Conservation (phyloP, 148 eudicot species). For the Euryodendron excelsum region DNA sequence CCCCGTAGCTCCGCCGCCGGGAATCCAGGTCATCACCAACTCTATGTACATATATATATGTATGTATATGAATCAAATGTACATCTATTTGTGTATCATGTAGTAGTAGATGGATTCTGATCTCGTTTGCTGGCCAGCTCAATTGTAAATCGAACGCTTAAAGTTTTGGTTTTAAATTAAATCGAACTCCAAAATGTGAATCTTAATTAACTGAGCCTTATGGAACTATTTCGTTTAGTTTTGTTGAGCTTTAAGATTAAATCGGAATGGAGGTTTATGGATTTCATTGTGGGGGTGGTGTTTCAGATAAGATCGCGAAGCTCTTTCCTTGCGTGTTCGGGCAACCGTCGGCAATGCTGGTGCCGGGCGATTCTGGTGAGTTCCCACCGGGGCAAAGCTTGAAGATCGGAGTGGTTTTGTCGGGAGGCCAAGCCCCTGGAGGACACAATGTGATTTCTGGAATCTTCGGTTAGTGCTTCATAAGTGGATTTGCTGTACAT, state of each 20-base stretch:
- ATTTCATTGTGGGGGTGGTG: constrained; percentile 3
- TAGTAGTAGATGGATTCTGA: neutral
- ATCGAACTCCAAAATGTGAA: no score
- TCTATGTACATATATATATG: neutral
- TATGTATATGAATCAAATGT: neutral
- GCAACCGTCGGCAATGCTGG: constrained; percentile 64
- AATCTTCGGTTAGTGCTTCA: constrained; percentile 56
- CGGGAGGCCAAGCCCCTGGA: constrained; percentile 91
- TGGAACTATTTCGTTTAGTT: neutral
- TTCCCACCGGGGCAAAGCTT: constrained; percentile 37
- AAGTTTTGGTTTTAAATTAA: neutral
- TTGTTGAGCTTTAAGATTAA: neutral
- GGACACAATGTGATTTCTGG: constrained; percentile 92
- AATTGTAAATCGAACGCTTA: neutral
- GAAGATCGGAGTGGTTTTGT: constrained; percentile 75
- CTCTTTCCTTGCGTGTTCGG: constrained; percentile 69
- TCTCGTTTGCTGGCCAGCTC: no score
- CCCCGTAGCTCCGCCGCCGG: constrained; percentile 96
- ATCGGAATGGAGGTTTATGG: neutral
- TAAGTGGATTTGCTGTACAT: neutral
- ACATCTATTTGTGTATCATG: neutral
- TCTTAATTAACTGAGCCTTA: neutral
- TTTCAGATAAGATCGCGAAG: constrained; percentile 77
- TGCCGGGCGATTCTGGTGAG: constrained; percentile 47
- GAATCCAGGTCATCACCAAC: constrained; percentile 57